phyloP scores from a whole-genome alignment of 148 eudicot genomes.

The Fallopia convolvulus region DNA sequence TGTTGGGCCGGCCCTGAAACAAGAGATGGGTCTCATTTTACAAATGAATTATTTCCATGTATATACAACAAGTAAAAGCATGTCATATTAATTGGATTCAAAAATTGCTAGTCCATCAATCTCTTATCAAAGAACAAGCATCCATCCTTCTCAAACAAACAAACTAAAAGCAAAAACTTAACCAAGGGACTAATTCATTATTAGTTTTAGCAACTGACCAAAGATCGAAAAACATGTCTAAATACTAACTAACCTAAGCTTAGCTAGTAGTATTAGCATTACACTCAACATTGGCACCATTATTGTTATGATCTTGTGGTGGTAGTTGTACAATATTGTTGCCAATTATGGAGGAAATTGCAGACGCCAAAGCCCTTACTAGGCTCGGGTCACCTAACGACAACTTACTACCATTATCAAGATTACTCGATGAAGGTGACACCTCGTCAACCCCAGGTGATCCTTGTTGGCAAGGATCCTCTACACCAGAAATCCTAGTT shows the following conservation, averaged over 20 bases:
- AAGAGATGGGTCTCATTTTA: not conserved
- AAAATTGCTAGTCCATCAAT: too few relatives aligned
- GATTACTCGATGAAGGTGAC: not conserved
- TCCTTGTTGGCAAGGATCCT: not conserved
- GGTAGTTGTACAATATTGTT: conserved; percentile 1
- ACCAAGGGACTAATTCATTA: not conserved
- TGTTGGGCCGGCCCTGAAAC: too few relatives aligned
- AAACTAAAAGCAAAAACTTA: not conserved
- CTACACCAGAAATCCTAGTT: not conserved
- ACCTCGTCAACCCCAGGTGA: not conserved
- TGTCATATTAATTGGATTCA: too few relatives aligned
- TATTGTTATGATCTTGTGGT: not conserved
- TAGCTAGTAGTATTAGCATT: not conserved
- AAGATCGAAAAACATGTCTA: not conserved
- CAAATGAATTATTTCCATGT: not conserved
- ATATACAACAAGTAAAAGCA: not conserved
- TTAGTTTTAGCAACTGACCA: not conserved
- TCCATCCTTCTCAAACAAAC: too few relatives aligned
- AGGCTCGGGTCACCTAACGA: conserved; percentile 23
- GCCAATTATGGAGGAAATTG: conserved; percentile 32
- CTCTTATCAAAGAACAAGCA: too few relatives aligned
- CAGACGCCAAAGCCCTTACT: conserved; percentile 29
- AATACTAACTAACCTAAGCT: not conserved
- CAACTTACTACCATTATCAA: not conserved
- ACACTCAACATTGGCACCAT: conserved; percentile 3